phyloP scores from a whole-genome alignment of 495 filamentous ascomycete genomes.

The Mycothermus thermophilus region DNA sequence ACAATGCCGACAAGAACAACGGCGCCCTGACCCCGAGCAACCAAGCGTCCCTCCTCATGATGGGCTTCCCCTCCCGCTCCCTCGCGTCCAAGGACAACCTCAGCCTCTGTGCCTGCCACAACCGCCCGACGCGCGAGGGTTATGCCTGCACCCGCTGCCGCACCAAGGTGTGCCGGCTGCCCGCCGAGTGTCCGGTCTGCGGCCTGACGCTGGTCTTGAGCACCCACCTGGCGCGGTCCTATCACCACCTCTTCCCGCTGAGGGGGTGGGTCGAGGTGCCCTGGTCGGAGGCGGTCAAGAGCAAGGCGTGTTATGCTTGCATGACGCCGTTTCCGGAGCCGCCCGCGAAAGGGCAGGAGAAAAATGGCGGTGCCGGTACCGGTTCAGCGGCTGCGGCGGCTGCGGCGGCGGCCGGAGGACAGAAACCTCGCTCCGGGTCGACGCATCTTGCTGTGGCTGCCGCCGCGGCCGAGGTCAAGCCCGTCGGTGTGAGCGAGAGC shows the following conservation, averaged over 20 bases:
- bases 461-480: slow-evolving; percentile 15
- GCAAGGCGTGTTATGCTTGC: slow-evolving; percentile 41
- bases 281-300: slow-evolving; percentile 53
- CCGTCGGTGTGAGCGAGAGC: slow-evolving; percentile 61
- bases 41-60: slow-evolving; percentile 76
- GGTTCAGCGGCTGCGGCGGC: slow-evolving; percentile 7
- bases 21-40: slow-evolving; percentile 18
- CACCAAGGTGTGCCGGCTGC: slow-evolving; percentile 79
- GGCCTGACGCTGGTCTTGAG: slow-evolving; percentile 85
- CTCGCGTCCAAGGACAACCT: slow-evolving; percentile 53
- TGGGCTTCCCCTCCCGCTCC: slow-evolving; percentile 95
- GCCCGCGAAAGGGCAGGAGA: background rate
- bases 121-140: slow-evolving; percentile 67
- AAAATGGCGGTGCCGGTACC: background rate
- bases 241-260: slow-evolving; percentile 91
- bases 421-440: no score
- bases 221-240: slow-evolving; percentile 89
- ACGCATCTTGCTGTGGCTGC: slow-evolving; percentile 2
- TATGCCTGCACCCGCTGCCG: slow-evolving; percentile 84
- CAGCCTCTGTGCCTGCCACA: slow-evolving; percentile 79
- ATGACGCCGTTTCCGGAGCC: slow-evolving; percentile 35
- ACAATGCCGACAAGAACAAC: background rate
- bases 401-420: background rate
- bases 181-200: slow-evolving; percentile 84
- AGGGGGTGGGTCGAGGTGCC: slow-evolving; percentile 80